Conservation (phyloP, 2,329 filamentous ascomycete species). For the Aspergillus quadrilineatus region DNA sequence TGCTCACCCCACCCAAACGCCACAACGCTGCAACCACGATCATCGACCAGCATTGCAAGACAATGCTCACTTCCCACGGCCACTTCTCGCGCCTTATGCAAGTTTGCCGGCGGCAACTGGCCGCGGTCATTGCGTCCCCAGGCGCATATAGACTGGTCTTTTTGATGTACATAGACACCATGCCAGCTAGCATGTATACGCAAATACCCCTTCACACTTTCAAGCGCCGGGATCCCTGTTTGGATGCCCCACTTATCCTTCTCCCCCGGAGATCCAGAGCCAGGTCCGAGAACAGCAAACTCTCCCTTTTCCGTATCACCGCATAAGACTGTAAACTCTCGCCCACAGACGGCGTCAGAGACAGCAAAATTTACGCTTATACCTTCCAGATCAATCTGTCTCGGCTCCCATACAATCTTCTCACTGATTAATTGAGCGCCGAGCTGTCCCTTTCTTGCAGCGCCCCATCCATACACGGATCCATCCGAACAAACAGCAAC, state of each 20-base stretch:
- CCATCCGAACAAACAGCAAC: constrained; percentile 73
- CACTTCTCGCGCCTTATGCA: constrained; percentile 63
- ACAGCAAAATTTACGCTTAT: constrained; percentile 57
- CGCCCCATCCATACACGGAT: constrained; percentile 84
- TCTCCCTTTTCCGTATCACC: constrained; percentile 55
- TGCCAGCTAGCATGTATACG: constrained; percentile 79
- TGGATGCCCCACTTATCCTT: constrained; percentile 66
- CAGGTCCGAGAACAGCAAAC: constrained; percentile 66
- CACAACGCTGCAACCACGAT: constrained; percentile 57
- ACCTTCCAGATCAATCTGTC: constrained; percentile 54
- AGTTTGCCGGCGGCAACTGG: constrained; percentile 65
- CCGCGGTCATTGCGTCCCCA: constrained; percentile 89
- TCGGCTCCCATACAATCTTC: constrained; percentile 58
- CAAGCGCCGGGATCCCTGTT: constrained; percentile 53
- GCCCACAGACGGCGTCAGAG: constrained; percentile 69
- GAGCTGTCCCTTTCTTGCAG: constrained; percentile 79
- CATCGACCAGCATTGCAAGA: constrained; percentile 65
- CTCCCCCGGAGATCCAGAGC: not conserved
- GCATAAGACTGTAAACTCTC: constrained; percentile 79
- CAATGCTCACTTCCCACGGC: constrained; percentile 87
- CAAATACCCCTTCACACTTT: constrained; percentile 54
- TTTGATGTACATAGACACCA: constrained; percentile 68
- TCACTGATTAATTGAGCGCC: constrained; percentile 55
- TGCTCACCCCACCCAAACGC: constrained; percentile 98
- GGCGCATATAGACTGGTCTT: constrained; percentile 60